Percentiles rank a stretch among this genome's conserved stretches.
These are phyloP conservation scores for Pleurotus tuber-regium DNA, from an alignment of 768 basidiomycete species.

Conservation along the genomic window DNA sequence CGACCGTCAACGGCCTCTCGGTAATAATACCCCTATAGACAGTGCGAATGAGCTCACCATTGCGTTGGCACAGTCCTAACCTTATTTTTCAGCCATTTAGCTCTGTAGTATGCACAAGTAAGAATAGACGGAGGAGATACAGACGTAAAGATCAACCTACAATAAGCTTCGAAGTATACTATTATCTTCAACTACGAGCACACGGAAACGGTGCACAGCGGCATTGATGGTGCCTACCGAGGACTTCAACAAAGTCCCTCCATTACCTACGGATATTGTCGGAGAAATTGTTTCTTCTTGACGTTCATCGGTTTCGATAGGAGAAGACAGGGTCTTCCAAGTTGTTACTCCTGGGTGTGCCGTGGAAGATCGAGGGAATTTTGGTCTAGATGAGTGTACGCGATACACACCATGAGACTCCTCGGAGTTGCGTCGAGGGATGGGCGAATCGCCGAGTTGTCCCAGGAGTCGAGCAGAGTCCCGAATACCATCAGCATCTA, in stretches of 20 bases:
- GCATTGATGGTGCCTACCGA: slow-evolving; percentile 53
- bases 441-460: slow-evolving; percentile 13
- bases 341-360: slow-evolving; percentile 34
- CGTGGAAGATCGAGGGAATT: slow-evolving; percentile 54
- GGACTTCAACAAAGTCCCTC: slow-evolving; percentile 69
- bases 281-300: slow-evolving; percentile 22
- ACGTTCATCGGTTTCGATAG: slow-evolving; percentile 33
- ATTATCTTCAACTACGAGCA: slow-evolving; percentile 92
- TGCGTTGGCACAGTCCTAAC: slow-evolving; percentile 19
- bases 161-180: slow-evolving; percentile 78
- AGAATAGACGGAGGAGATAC: slow-evolving; percentile 13
- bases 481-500: slow-evolving; percentile 11
- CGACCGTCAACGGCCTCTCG: slow-evolving; percentile 82
- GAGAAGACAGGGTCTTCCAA: slow-evolving; percentile 32
- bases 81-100: slow-evolving; percentile 69
- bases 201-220: slow-evolving; percentile 47
- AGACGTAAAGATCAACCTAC: slow-evolving; percentile 42
- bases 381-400: slow-evolving; percentile 32
- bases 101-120: slow-evolving; percentile 24
- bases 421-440: slow-evolving; percentile 48
- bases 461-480: background rate
- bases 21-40: slow-evolving; percentile 62
- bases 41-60: slow-evolving; percentile 17
- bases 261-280: slow-evolving; percentile 52
- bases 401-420: slow-evolving; percentile 26